phyloP scores from a whole-genome alignment of 2,329 filamentous ascomycete genomes.

The Dactylellina cionopaga region DNA sequence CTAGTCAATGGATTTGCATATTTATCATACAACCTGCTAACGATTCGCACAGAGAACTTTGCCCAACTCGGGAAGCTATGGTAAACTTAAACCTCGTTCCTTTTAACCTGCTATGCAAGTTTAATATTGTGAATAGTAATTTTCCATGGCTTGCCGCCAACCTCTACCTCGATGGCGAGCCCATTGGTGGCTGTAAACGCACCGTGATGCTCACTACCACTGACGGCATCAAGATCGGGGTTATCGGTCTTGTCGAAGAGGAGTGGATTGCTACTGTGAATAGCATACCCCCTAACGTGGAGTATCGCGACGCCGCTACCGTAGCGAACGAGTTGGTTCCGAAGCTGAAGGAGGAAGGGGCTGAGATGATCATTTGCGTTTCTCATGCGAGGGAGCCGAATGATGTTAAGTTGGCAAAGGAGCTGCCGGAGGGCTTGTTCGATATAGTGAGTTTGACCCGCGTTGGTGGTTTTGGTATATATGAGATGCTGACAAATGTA shows the following conservation, averaged over 20 bases:
- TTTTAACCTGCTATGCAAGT: not conserved
- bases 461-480: not conserved
- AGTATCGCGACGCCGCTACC: slow-evolving; percentile 80
- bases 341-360: slow-evolving; percentile 76
- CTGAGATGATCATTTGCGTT: slow-evolving; percentile 82
- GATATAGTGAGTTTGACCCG: slow-evolving; percentile 72
- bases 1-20: too few species aligned
- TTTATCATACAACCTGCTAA: too few species aligned
- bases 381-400: slow-evolving; percentile 90
- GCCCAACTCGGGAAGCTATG: slow-evolving; percentile 66
- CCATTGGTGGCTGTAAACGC: slow-evolving; percentile 77
- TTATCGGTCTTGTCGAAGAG: slow-evolving; percentile 83
- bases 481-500: not conserved
- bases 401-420: slow-evolving; percentile 79
- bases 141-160: slow-evolving; percentile 93
- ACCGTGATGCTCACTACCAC: slow-evolving; percentile 81
- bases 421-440: slow-evolving; percentile 74
- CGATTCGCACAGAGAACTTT: slow-evolving; percentile 35
- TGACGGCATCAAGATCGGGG: slow-evolving; percentile 84
- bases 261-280: slow-evolving; percentile 83
- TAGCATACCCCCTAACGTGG: slow-evolving; percentile 79
- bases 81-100: slow-evolving; percentile 57
- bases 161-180: slow-evolving; percentile 75
- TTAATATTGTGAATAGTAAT: slow-evolving; percentile 67
- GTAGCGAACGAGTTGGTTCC: slow-evolving; percentile 81